Percentiles rank a stretch among this genome's conserved stretches.
These are phyloP conservation scores for Drechslerella coelobrocha DNA, from an alignment of 2,329 filamentous ascomycete species.

Conservation along the genomic window DNA sequence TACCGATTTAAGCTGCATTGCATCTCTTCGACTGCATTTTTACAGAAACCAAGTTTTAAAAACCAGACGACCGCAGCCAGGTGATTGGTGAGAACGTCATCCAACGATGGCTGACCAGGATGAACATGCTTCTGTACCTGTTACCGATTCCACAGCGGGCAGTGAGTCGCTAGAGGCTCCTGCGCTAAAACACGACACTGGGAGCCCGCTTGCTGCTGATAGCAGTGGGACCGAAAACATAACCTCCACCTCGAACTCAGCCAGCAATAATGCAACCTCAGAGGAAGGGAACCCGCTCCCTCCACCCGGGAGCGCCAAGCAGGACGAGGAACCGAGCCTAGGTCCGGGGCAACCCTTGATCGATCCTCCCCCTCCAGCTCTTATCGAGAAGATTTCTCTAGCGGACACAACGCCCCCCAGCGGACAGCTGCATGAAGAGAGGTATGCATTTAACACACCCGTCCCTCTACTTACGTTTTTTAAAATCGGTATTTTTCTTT, in stretches of 20 bases:
- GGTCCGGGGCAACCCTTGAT: conserved; percentile 32
- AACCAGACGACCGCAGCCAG: conserved; percentile 13
- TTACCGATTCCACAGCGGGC: conserved; percentile 12
- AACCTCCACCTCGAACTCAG: conserved; percentile 8
- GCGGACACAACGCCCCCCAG: conserved; percentile 37
- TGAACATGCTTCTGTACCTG: conserved; percentile 30
- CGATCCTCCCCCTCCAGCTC: conserved; percentile 42
- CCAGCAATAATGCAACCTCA: background rate
- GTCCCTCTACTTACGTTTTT: conserved; percentile 26
- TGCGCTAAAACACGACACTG: conserved; percentile 14
- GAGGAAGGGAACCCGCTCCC: conserved; percentile 6
- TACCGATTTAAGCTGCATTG: conserved; percentile 34
- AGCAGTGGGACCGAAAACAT: conserved; percentile 5
- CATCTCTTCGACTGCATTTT: conserved; percentile 25
- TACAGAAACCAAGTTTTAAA: conserved; percentile 9
- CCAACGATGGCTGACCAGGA: conserved; percentile 35
- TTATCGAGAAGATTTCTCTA: conserved; percentile 50
- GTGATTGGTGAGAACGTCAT: conserved; percentile 5
- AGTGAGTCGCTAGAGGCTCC: conserved; percentile 19
- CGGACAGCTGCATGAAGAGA: conserved; percentile 45
- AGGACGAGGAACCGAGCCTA: conserved; percentile 18
- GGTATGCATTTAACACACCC: conserved; percentile 32
- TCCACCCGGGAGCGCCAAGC: conserved; percentile 24
- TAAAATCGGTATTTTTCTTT: conserved; percentile 41
- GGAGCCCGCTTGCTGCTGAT: conserved; percentile 8